Percentiles rank a stretch among this genome's conserved stretches.
Evolutionary conservation across 768 basidiomycete genomes (phyloP).

Genomic region (Leccinum barrowsii): DNA sequence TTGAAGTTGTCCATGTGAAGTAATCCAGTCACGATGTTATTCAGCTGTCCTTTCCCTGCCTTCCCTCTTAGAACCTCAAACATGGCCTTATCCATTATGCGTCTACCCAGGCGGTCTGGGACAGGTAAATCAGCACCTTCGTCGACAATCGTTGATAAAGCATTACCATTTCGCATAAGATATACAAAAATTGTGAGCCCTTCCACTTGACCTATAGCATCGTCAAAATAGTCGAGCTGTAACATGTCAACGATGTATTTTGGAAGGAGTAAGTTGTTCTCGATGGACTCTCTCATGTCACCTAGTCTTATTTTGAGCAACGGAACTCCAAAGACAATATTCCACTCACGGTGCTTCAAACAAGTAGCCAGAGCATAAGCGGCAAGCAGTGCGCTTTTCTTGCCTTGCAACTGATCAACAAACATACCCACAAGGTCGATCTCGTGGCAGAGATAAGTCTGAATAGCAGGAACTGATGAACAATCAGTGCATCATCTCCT

Average conservation of each 20-base stretch:
- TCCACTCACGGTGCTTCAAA: constrained; percentile 13
- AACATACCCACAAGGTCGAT: constrained; percentile 6
- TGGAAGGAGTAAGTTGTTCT: neutral
- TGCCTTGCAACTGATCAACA: constrained; percentile 15
- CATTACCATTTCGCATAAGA: constrained; percentile 19
- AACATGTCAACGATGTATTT: constrained; percentile 18
- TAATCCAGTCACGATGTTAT: constrained; percentile 20
- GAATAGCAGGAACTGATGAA: constrained; percentile 6
- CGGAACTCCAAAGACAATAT: neutral
- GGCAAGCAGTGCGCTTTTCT: constrained; percentile 16
- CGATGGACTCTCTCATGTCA: constrained; percentile 12
- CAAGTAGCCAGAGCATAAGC: constrained; percentile 19
- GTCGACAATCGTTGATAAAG: neutral
- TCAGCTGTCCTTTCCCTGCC: neutral
- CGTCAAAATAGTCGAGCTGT: constrained; percentile 21
- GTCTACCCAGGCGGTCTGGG: constrained; percentile 9
- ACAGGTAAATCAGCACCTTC: neutral
- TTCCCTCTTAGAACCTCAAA: constrained; percentile 13
- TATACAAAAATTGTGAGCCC: constrained; percentile 24
- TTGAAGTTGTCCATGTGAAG: neutral
- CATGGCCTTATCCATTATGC: constrained; percentile 11
- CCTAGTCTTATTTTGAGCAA: constrained; percentile 2
- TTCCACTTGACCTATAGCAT: constrained; percentile 21
- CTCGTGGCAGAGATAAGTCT: constrained; percentile 3
- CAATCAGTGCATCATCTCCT: neutral